Evolutionary conservation across 208 protist genomes (phyloP), one percentile per base, ranked within the genome.

Genomic region (Leishmania lainsoni): DNA sequence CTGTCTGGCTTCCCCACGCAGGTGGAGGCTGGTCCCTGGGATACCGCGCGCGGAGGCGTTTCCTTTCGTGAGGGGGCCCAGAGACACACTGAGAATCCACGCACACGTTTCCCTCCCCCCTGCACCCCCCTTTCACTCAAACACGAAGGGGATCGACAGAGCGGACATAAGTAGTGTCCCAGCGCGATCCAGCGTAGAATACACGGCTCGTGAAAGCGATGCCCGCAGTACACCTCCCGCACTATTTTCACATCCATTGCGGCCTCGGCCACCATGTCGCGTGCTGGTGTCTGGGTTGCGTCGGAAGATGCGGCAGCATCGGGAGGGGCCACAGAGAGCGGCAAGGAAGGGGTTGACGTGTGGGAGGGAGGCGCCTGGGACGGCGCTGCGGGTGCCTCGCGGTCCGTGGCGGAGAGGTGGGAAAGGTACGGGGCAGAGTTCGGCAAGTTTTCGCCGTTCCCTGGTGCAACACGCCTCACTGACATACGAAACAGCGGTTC

Each of bases 131-230:
- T 5, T n/a, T 77, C 49, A 83, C 35, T 83, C 79, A 54, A 78
- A 83, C 22, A 86, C 61, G 20, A 88, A 65, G 8, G 82, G 77
- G 78, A 45, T 9, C 87, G 77, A 69, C 87, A 91, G 49, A 86
- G 83, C 12, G 87, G 87, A 59, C 85, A 89, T 14, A 56, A 81
- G 76, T 86, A 84, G 65, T 87, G 86, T 9, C 75, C 71, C n/a
- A 51, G 29, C 14, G 8, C 10, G 54, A 89, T 61, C 87, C 85
- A 91, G 45, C 56, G 22, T 5, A 74, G 74, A 8, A 91, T 76
- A 49, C 87, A 91, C 1, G 49, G 22, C 1, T 86, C 74, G 61
- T 91, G 87, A 58, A 83, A 89, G 61, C 81, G 65, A 71, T 91
- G 87, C 0, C 76, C 72, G 78, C 87, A 91, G 56, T 86, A 83